Base-by-base conservation (phyloP, 768 basidiomycete species). In the Mycena floridula region DNA sequence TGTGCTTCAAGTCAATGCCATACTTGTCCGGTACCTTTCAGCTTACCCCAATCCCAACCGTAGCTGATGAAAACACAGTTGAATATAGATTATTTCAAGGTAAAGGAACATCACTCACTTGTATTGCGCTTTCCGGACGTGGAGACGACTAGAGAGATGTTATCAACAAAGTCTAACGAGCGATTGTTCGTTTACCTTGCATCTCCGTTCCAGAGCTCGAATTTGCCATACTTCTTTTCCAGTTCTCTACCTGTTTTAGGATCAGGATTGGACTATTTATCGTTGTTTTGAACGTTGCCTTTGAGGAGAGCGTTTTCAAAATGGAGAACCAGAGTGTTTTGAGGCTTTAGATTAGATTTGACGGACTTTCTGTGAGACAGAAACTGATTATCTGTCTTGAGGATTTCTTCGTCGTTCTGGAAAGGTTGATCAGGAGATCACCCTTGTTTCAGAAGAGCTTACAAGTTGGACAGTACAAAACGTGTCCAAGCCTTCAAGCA, bases 71-170 rank as follows among this genome's bases (percentile, higher is more conserved):
- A 25, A 23, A 32, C 44, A n/a, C n/a, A n/a, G n/a, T n/a, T n/a
- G n/a, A n/a, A n/a, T n/a, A 21, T 2, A 22, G 23, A 26, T 24
- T 23, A 28, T 9, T 43, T 20, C 5, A 5, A 25, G 16, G 52
- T n/a, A n/a, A n/a, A n/a, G n/a, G n/a, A n/a, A n/a, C n/a, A 49
- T 41, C 49, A 62, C 78, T 48, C 59, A 92, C 79, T 89, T 86
- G 69, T 93, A 96, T 57, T 92, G 89, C 1, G 93, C 91, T 66
- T 96, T 97, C 38, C 93, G 78, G 20, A 94, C 87, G 58, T 94
- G 89, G 24, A 96, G 69, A 35, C 94, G 79, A 54, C 87, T 89
- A 0, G 88, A 82, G 58, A n/a, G n/a, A n/a, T n/a, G n/a, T n/a
- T n/a, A n/a, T n/a, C n/a, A n/a, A n/a, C n/a, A n/a, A n/a, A n/a